Base-by-base conservation (phyloP, 2,329 filamentous ascomycete species). In the Byssoonygena ceratinophila region DNA sequence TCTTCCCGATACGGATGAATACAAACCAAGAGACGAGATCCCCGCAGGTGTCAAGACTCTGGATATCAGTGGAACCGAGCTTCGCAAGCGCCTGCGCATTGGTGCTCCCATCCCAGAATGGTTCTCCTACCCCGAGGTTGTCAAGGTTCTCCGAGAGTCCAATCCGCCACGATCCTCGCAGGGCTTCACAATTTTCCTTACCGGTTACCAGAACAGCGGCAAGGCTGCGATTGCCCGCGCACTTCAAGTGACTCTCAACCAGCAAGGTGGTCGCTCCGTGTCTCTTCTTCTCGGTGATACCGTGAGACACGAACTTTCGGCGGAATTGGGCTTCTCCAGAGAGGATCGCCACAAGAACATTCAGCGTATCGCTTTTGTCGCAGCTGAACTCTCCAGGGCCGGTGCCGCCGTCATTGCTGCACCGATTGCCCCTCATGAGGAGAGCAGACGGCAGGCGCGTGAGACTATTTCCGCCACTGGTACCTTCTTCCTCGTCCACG, bases 71-170 rank as follows among this genome's bases (percentile, higher is more conserved):
- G 84, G 84, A 56, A 89, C 85, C 56, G 92, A 98, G 77, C 87
- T 98, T 65, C 90, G 92, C 66, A 81, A 85, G 66, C 87, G 92
- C 63, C 83, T 98, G 59, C 84, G 85, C 65, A 94, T 85, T 56
- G 92, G 92, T 62, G 87, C 87, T 63, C 88, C 94, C 62, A 98
- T 98, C 63, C 92, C 92, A 61, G 89, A 94, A 73, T 98, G 92
- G 92, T 98, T 98, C 80, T 97, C 92, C 29, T 98, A 98, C 78
- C 91, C 92, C 57, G 92, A 98, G 76, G 92, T 98, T 62, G 92
- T 98, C 73, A 84, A 83, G 71, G 92, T 97, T 46, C 84, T 98
- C 57, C 84, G 92, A 64, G 90, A 98, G 76, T 94, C 91, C 61
- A 92, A 97, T 77, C 92, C 91, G 46, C 82, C 94, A 48, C 86